Conservation (phyloP, 2,329 filamentous ascomycete species). For the Exophiala alcalophila region DNA sequence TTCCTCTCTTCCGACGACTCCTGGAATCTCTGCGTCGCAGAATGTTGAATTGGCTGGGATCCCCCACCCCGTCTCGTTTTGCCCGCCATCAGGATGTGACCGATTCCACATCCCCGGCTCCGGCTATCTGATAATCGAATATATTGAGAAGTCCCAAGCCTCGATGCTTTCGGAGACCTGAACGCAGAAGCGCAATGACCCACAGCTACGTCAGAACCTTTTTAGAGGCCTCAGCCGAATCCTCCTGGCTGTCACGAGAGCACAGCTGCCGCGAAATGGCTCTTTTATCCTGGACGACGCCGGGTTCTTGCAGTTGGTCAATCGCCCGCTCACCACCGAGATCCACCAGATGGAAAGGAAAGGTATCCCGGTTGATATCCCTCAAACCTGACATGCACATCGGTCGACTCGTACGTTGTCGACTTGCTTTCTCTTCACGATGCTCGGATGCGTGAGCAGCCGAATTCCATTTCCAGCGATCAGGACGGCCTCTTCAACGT, state of each 20-base stretch:
- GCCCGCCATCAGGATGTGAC: too few relatives aligned
- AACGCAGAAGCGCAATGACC: too few relatives aligned
- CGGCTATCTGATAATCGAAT: too few relatives aligned
- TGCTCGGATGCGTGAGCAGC: slow-evolving; percentile 30
- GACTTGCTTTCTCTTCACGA: slow-evolving; percentile 33
- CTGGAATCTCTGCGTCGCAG: too few relatives aligned
- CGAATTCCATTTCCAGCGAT: slow-evolving; percentile 28
- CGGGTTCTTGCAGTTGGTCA: slow-evolving; percentile 29
- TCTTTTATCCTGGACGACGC: slow-evolving; percentile 30
- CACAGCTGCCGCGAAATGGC: slow-evolving; percentile 26
- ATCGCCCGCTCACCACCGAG: slow-evolving; percentile 31
- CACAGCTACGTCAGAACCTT: slow-evolving; percentile 26
- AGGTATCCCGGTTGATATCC: slow-evolving; percentile 30
- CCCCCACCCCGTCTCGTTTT: too few relatives aligned
- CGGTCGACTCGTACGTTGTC: slow-evolving; percentile 31
- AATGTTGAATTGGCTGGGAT: too few relatives aligned
- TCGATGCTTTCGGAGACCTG: too few relatives aligned
- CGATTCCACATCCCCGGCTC: too few relatives aligned
- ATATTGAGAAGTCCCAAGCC: too few relatives aligned
- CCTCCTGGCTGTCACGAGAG: slow-evolving; percentile 28
- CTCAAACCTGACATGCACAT: slow-evolving; percentile 28
- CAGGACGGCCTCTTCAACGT: slow-evolving; percentile 19
- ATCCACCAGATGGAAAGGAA: slow-evolving; percentile 32
- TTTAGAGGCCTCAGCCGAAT: slow-evolving; percentile 29
- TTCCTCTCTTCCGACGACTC: too few relatives aligned